A percentile compares a stretch with the other conserved stretches of the same genome.
Evolutionary conservation across 805 yeast genomes (phyloP).

Genomic region (Metahyphopichia silvanorum): DNA sequence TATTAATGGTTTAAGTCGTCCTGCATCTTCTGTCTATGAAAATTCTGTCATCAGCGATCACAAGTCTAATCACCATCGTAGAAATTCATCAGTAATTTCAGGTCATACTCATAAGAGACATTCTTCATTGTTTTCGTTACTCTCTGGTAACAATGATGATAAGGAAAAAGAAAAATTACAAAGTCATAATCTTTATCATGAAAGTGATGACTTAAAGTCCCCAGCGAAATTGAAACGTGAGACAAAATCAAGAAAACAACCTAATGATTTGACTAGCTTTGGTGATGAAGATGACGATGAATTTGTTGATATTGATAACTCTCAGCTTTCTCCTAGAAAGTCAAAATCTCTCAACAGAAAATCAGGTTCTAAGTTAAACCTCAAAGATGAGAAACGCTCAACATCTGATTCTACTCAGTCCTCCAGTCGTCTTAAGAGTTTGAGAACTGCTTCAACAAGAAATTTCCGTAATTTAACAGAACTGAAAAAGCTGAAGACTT

Average conservation of each 20-base stretch:
- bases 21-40: slow-evolving; percentile 52
- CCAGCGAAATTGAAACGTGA: background rate
- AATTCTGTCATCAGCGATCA: slow-evolving; percentile 23
- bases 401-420: slow-evolving; percentile 35
- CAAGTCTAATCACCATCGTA: slow-evolving; percentile 18
- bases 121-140: slow-evolving; percentile 56
- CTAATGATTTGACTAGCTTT: slow-evolving; percentile 6
- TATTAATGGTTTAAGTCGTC: slow-evolving; percentile 25
- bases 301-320: slow-evolving; percentile 29
- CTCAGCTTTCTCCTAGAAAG: slow-evolving; percentile 34
- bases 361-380: background rate
- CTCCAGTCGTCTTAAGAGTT: slow-evolving; percentile 44
- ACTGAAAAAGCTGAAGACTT: slow-evolving; percentile 60
- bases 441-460: slow-evolving; percentile 53
- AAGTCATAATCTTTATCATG: background rate
- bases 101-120: slow-evolving; percentile 50
- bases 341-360: slow-evolving; percentile 12
- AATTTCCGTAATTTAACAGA: slow-evolving; percentile 45
- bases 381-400: slow-evolving; percentile 22
- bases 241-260: slow-evolving; percentile 1
- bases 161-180: slow-evolving; percentile 3
- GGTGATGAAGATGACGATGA: slow-evolving; percentile 1
- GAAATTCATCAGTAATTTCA: slow-evolving; percentile 25
- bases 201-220: background rate
- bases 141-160: slow-evolving; percentile 29